These are phyloP conservation scores for Stephania yunnanensis DNA, from an alignment of 164 flowering plant species.

Conservation along the genomic window DNA sequence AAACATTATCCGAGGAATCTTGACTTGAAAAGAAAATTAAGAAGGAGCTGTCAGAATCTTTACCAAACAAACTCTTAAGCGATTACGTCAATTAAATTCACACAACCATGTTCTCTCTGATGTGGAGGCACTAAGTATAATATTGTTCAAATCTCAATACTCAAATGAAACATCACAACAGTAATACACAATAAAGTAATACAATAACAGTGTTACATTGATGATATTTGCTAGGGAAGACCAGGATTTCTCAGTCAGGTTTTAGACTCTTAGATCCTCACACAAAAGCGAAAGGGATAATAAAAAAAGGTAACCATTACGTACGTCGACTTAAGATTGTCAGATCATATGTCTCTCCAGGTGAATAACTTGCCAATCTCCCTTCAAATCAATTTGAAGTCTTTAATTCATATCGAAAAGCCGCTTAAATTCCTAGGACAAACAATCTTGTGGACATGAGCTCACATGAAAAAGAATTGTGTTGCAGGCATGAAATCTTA, in stretches of 20 bases:
- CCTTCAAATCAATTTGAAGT: constrained; percentile 24
- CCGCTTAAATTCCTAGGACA: constrained; percentile 23
- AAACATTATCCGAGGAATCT: no score
- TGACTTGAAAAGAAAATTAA: no score
- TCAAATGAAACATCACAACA: background rate
- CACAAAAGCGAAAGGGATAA: background rate
- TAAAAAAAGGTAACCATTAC: background rate
- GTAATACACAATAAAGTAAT: no score
- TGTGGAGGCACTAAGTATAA: background rate
- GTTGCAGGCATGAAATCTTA: constrained; percentile 20
- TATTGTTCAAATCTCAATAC: background rate
- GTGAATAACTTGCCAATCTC: constrained; percentile 31
- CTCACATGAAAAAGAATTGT: constrained; percentile 23
- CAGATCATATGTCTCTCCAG: constrained; percentile 22
- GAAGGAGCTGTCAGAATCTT: no score
- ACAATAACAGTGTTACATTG: no score
- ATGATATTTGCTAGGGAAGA: background rate
- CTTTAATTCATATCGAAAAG: constrained; percentile 27
- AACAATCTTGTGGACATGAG: constrained; percentile 18
- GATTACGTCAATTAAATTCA: background rate
- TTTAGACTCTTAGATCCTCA: background rate
- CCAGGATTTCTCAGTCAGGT: background rate
- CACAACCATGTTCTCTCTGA: no score
- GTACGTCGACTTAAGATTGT: constrained; percentile 2
- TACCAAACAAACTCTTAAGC: no score